Evolutionary conservation across 345 rosid genomes (phyloP).

Genomic region (thale cress (Arabidopsis thaliana)): DNA sequence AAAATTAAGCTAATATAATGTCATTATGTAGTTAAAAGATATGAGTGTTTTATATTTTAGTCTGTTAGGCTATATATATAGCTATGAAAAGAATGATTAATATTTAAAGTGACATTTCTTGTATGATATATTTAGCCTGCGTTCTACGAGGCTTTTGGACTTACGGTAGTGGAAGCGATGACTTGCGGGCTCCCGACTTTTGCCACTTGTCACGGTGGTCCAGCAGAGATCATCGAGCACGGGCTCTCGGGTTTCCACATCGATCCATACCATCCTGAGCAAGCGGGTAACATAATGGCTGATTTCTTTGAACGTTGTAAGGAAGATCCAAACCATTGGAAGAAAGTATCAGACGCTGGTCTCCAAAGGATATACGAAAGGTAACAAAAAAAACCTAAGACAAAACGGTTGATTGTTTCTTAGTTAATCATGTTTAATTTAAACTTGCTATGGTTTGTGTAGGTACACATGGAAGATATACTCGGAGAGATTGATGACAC

Average conservation of each 20-base stretch:
- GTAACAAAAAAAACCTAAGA: conserved; percentile 39
- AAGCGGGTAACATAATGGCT: conserved; percentile 60
- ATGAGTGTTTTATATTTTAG: too few species aligned
- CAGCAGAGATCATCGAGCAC: conserved; percentile 90
- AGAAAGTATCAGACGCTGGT: conserved; percentile 72
- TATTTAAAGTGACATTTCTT: neutral
- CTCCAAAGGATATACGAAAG: conserved; percentile 86
- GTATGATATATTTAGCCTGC: conserved; percentile 71
- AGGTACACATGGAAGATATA: conserved; percentile 98
- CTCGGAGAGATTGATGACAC: conserved; percentile 87
- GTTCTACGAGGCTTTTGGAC: conserved; percentile 97
- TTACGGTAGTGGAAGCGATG: conserved; percentile 98
- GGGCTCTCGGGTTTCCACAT: conserved; percentile 90
- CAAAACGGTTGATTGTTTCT: neutral
- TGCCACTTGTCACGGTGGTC: conserved; percentile 97
- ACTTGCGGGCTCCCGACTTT: conserved; percentile 96
- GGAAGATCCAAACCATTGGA: conserved; percentile 83
- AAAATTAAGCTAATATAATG: too few species aligned
- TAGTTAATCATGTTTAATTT: neutral
- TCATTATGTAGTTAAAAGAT: too few species aligned
- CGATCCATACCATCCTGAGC: conserved; percentile 95
- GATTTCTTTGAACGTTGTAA: conserved; percentile 76
- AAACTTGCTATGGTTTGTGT: conserved; percentile 18
- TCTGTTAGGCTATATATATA: neutral
- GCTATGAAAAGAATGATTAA: neutral